Percentiles rank a stretch among this genome's conserved stretches.
These are phyloP conservation scores for Tricholoma matsutake DNA, from an alignment of 768 basidiomycete species.

Conservation along the genomic window DNA sequence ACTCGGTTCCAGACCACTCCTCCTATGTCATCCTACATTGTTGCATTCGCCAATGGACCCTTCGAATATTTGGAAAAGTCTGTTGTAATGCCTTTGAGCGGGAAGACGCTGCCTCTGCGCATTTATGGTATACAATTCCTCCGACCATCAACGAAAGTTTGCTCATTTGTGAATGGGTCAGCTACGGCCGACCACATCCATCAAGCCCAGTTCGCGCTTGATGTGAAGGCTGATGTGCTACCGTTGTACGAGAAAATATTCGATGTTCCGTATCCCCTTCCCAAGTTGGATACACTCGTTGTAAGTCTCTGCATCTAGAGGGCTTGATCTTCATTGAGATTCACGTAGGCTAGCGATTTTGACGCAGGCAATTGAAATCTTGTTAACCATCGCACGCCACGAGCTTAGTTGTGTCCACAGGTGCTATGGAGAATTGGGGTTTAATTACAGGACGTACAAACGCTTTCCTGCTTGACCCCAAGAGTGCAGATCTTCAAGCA, in stretches of 20 bases:
- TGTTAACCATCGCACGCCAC: not conserved
- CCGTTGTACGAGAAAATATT: conserved; percentile 94
- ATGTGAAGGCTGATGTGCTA: conserved; percentile 77
- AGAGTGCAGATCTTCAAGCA: conserved; percentile 64
- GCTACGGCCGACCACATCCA: conserved; percentile 80
- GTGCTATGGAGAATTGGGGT: conserved; percentile 95
- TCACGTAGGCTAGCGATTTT: conserved; percentile 70
- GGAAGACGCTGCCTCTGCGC: conserved; percentile 76
- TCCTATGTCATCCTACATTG: conserved; percentile 85
- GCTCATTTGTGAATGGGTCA: conserved; percentile 23
- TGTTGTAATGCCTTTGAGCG: conserved; percentile 76
- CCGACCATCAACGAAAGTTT: not conserved
- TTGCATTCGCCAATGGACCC: conserved; percentile 81
- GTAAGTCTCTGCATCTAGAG: conserved; percentile 35
- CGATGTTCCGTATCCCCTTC: conserved; percentile 87
- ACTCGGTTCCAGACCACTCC: conserved; percentile 82
- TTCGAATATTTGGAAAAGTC: conserved; percentile 74
- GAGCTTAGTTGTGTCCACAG: conserved; percentile 21
- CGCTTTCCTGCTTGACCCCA: conserved; percentile 77
- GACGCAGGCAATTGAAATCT: conserved; percentile 56
- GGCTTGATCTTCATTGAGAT: conserved; percentile 2
- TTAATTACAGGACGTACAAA: conserved; percentile 87
- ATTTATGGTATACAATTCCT: conserved; percentile 62
- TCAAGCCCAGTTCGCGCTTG: conserved; percentile 84
- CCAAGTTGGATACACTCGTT: conserved; percentile 92